Evolutionary conservation across 2,329 filamentous ascomycete genomes (phyloP).

Genomic region (Colletotrichum zoysiae): DNA sequence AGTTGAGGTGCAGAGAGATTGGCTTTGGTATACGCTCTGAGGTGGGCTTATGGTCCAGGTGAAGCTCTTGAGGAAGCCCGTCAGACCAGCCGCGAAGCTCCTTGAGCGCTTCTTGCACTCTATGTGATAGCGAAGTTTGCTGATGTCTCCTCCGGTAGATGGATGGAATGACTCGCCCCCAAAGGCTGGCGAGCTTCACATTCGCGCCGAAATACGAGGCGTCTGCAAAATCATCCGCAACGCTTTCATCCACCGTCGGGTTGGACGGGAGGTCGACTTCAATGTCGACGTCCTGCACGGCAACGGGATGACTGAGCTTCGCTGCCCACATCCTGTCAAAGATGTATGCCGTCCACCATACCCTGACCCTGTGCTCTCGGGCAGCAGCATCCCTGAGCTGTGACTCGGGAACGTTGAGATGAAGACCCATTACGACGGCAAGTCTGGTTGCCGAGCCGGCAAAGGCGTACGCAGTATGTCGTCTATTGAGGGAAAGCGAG

Average conservation of each 20-base stretch:
- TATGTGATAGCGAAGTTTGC: constrained; percentile 48
- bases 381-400: constrained; percentile 54
- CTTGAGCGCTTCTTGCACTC: constrained; percentile 50
- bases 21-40: constrained; percentile 45
- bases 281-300: constrained; percentile 63
- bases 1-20: constrained; percentile 51
- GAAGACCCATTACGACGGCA: constrained; percentile 58
- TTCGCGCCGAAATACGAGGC: constrained; percentile 51
- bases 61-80: constrained; percentile 49
- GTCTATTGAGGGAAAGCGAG: constrained; percentile 58
- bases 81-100: constrained; percentile 50
- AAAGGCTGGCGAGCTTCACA: constrained; percentile 53
- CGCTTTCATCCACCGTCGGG: constrained; percentile 46
- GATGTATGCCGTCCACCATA: constrained; percentile 60
- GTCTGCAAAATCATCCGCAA: constrained; percentile 50
- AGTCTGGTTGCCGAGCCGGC: constrained; percentile 59
- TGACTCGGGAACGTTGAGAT: constrained; percentile 54
- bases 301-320: constrained; percentile 61
- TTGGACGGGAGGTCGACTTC: constrained; percentile 57
- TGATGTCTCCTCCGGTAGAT: constrained; percentile 50
- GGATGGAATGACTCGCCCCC: constrained; percentile 47
- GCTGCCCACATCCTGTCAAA: constrained; percentile 63
- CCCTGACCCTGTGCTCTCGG: constrained; percentile 55
- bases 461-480: constrained; percentile 58
- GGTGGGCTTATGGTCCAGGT: constrained; percentile 44